phyloP scores from a whole-genome alignment of 306 rosid species.

The Rubus parviflorus region DNA sequence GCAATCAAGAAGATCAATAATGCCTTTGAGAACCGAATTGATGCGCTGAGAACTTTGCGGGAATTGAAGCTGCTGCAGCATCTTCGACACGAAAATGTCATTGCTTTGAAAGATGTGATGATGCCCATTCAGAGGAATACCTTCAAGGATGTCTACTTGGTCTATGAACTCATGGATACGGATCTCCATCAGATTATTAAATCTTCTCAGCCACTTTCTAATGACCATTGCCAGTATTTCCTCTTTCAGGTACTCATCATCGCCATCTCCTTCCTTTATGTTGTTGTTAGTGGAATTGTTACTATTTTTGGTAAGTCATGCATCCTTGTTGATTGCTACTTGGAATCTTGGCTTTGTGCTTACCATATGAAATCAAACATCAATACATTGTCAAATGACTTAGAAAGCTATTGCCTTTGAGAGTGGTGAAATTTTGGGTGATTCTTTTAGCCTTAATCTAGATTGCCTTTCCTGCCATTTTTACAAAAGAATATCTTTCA shows the following conservation, averaged over 20 bases:
- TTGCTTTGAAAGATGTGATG: slow-evolving; percentile 90
- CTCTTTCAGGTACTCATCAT: slow-evolving; percentile 76
- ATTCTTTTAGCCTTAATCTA: background rate
- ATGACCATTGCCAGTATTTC: slow-evolving; percentile 92
- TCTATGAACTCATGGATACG: slow-evolving; percentile 96
- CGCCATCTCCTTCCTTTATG: background rate
- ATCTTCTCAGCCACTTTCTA: slow-evolving; percentile 77
- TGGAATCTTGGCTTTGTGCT: background rate
- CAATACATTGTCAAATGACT: background rate
- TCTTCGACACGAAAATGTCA: slow-evolving; percentile 81
- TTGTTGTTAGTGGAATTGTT: background rate
- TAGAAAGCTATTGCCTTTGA: background rate
- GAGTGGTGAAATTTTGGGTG: background rate
- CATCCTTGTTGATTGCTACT: background rate
- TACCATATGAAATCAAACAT: background rate
- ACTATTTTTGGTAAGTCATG: background rate
- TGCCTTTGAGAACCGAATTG: slow-evolving; percentile 79
- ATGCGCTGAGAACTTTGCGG: slow-evolving; percentile 80
- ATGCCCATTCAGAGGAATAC: slow-evolving; percentile 64
- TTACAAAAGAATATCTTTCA: background rate
- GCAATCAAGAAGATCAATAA: slow-evolving; percentile 87
- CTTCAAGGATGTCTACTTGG: slow-evolving; percentile 89
- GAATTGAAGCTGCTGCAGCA: slow-evolving; percentile 88
- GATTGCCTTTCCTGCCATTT: slow-evolving; percentile 1
- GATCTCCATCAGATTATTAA: slow-evolving; percentile 93